Percentiles rank a stretch among this genome's conserved stretches.
These are phyloP conservation scores for Acmispon strigosus DNA, from an alignment of 306 rosid genomes.

Conservation along the genomic window DNA sequence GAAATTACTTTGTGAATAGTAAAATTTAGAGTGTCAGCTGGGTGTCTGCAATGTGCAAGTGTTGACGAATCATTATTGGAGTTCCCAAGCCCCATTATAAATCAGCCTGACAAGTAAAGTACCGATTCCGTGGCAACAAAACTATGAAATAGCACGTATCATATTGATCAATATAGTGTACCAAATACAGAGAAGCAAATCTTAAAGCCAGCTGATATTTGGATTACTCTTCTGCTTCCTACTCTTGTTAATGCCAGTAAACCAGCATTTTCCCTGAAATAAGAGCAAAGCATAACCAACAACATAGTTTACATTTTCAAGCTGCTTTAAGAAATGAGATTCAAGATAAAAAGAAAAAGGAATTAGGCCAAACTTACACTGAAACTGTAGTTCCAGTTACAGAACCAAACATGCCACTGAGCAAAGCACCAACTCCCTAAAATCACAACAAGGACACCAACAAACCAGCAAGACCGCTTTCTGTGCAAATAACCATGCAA, in stretches of 20 bases:
- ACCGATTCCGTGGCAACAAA: neutral
- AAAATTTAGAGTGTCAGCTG: too few species aligned
- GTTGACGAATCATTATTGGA: too few species aligned
- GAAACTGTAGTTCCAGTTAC: constrained; percentile 69
- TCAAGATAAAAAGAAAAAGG: neutral
- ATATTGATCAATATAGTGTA: constrained; percentile 7
- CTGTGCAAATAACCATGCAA: constrained; percentile 62
- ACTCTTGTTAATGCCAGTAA: constrained; percentile 73
- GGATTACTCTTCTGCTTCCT: constrained; percentile 88
- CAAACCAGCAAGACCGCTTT: too few species aligned
- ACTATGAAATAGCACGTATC: neutral
- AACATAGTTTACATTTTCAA: too few species aligned
- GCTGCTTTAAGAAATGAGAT: neutral
- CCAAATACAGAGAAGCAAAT: constrained; percentile 80
- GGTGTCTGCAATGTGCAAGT: too few species aligned
- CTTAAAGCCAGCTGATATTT: constrained; percentile 82
- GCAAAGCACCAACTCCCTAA: constrained; percentile 63
- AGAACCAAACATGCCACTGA: constrained; percentile 64
- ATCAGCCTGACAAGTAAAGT: neutral
- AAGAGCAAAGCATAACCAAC: neutral
- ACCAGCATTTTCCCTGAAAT: constrained; percentile 63
- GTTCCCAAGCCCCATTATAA: neutral
- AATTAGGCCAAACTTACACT: constrained; percentile 38
- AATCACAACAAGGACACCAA: constrained; percentile 5
- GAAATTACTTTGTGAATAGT: too few species aligned